Conservation (phyloP, 2,329 filamentous ascomycete species). For the Sordariomycetes sp. region DNA sequence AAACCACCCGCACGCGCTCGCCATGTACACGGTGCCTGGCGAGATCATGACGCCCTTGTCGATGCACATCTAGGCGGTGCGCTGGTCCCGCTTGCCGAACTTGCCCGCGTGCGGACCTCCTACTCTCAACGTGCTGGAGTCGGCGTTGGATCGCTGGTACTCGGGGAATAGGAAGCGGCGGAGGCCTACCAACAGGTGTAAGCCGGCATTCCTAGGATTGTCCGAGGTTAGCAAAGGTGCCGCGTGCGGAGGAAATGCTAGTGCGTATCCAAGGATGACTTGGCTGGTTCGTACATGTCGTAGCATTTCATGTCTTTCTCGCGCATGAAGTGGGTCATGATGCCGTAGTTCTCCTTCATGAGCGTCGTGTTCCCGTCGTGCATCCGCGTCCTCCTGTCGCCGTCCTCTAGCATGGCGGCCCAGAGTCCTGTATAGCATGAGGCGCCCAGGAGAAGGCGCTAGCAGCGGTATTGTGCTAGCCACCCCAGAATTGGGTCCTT, state of each 20-base stretch:
- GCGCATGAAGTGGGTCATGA: neutral
- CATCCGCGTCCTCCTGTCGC: conserved; percentile 1
- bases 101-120: neutral
- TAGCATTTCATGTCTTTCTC: conserved; percentile 2
- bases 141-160: neutral
- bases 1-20: conserved; percentile 13
- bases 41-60: conserved; percentile 9
- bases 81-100: conserved; percentile 5
- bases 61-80: conserved; percentile 5
- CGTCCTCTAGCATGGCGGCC: conserved; percentile 7
- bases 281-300: conserved; percentile 2
- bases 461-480: neutral
- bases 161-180: neutral
- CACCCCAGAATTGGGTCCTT: no score
- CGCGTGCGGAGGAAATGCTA: neutral
- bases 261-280: neutral
- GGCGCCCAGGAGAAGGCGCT: conserved; percentile 6
- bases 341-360: conserved; percentile 3
- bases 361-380: conserved; percentile 2
- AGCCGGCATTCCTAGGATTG: conserved; percentile 8
- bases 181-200: conserved; percentile 12
- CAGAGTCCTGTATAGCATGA: conserved; percentile 5
- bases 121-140: neutral
- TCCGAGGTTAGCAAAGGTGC: neutral
- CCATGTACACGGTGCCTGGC: conserved; percentile 8